A percentile compares a stretch with the other conserved stretches of the same genome.
Evolutionary conservation across 202 grass and related monocot genomes (phyloP).

Genomic region (Brachypodium distachyon): DNA sequence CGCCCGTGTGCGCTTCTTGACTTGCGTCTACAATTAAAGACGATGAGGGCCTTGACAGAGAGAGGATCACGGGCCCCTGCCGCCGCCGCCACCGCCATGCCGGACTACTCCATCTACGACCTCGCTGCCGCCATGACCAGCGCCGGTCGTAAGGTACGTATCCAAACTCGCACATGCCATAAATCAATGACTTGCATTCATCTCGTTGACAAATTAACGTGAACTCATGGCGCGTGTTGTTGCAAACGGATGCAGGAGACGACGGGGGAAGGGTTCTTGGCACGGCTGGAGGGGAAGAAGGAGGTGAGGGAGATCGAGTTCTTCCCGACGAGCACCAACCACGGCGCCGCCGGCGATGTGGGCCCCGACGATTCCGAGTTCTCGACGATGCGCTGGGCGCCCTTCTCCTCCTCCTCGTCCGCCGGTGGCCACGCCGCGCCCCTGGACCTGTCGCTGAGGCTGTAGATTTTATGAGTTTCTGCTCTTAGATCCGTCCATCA

Average conservation of each 20-base stretch:
- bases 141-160: slow-evolving; percentile 36
- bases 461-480: slow-evolving; percentile 21
- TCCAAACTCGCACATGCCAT: too few relatives aligned
- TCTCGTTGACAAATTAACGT: neutral
- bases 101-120: slow-evolving; percentile 27
- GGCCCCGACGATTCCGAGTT: slow-evolving; percentile 3
- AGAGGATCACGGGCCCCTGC: neutral
- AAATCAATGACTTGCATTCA: neutral
- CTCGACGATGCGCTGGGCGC: neutral
- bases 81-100: neutral
- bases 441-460: slow-evolving; percentile 36
- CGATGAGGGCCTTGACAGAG: neutral
- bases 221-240: neutral
- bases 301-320: slow-evolving; percentile 52
- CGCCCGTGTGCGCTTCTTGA: slow-evolving; percentile 3
- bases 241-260: neutral
- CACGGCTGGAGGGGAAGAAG: slow-evolving; percentile 16
- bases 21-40: slow-evolving; percentile 2
- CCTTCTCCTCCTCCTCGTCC: neutral
- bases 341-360: neutral
- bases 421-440: neutral
- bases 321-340: slow-evolving; percentile 21
- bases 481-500: neutral
- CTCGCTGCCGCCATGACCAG: slow-evolving; percentile 27
- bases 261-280: neutral